Evolutionary conservation across 768 basidiomycete genomes (phyloP).

Genomic region (Russula vinacea): DNA sequence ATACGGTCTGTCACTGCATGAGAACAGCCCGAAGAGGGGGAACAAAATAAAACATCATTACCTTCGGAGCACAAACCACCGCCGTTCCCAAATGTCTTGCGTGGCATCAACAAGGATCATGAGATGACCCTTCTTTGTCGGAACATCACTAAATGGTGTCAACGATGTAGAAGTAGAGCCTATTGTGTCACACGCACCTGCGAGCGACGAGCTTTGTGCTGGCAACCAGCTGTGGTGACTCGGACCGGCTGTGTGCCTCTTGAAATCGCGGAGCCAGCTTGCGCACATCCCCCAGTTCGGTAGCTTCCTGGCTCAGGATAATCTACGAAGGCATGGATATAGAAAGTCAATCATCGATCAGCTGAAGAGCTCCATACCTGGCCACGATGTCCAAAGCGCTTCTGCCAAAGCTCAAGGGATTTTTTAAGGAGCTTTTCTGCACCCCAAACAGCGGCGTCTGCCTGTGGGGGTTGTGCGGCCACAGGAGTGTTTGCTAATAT

Average conservation of each 20-base stretch:
- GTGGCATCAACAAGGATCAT: slow-evolving; percentile 77
- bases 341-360: slow-evolving; percentile 19
- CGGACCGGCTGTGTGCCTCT: slow-evolving; percentile 42
- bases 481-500: slow-evolving; percentile 57
- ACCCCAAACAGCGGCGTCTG: slow-evolving; percentile 61
- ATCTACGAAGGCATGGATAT: slow-evolving; percentile 51
- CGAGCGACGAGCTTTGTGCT: slow-evolving; percentile 69
- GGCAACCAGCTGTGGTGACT: slow-evolving; percentile 65
- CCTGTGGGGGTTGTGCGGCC: slow-evolving; percentile 45
- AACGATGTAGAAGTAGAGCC: slow-evolving; percentile 19
- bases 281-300: slow-evolving; percentile 50
- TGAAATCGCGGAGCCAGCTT: slow-evolving; percentile 36
- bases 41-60: slow-evolving; percentile 33
- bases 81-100: slow-evolving; percentile 74
- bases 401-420: slow-evolving; percentile 79
- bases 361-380: slow-evolving; percentile 49
- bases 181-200: slow-evolving; percentile 48
- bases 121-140: slow-evolving; percentile 82
- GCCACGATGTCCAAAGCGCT: slow-evolving; percentile 69
- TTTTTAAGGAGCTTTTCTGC: slow-evolving; percentile 62
- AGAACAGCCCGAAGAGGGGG: background rate
- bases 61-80: slow-evolving; percentile 88
- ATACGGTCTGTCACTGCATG: slow-evolving; percentile 66
- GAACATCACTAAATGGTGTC: slow-evolving; percentile 55
- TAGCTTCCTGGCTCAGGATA: slow-evolving; percentile 67